phyloP scores from a whole-genome alignment of 805 yeast species.

The Hanseniaspora singularis region DNA sequence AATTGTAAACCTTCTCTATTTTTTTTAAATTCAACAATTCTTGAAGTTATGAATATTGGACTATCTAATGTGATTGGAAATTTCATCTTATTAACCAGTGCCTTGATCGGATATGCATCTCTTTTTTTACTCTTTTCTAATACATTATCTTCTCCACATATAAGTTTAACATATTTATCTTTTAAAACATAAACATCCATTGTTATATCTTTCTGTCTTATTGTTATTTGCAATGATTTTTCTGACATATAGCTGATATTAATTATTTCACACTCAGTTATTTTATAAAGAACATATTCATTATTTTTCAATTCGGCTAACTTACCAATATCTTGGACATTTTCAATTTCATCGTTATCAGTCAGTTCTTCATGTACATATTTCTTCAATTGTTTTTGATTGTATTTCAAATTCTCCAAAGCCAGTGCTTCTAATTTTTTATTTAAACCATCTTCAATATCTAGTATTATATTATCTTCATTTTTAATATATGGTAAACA shows the following conservation, averaged over 20 bases:
- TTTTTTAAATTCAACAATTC: background rate
- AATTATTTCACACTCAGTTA: background rate
- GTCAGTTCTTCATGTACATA: background rate
- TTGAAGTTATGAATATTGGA: background rate
- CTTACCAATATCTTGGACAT: background rate
- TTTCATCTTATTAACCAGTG: background rate
- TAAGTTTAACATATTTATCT: background rate
- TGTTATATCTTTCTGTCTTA: background rate
- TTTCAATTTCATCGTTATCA: background rate
- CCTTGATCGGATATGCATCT: background rate
- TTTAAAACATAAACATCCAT: background rate
- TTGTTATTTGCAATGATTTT: background rate
- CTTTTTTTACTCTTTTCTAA: background rate
- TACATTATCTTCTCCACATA: background rate
- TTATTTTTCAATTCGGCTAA: background rate
- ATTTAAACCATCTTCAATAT: background rate
- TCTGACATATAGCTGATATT: background rate
- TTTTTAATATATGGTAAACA: conserved; percentile 3
- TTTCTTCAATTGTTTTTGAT: background rate
- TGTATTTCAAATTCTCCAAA: background rate
- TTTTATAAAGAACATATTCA: background rate
- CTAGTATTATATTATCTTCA: background rate
- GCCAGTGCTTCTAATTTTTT: background rate
- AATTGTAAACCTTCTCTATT: background rate
- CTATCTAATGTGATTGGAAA: background rate